Percentiles rank a stretch among this genome's conserved stretches.
These are phyloP conservation scores for Claviceps digitariae DNA, from an alignment of 2,329 filamentous ascomycete genomes.

Conservation along the genomic window DNA sequence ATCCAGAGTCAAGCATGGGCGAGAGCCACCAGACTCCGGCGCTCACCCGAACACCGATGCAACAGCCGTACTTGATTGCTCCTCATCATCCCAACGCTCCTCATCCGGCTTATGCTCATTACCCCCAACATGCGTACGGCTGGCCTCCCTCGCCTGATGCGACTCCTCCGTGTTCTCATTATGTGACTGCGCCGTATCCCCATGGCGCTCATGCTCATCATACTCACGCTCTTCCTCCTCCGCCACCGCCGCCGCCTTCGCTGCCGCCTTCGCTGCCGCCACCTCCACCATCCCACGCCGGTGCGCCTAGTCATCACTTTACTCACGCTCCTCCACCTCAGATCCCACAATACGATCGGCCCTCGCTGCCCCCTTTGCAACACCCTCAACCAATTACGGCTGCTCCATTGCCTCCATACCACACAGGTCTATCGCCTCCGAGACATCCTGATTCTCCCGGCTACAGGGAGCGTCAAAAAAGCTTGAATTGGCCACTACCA, in stretches of 20 bases:
- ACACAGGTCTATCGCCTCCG: constrained; percentile 22
- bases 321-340: constrained; percentile 5
- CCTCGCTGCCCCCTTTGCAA: constrained; percentile 24
- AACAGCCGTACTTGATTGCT: constrained; percentile 25
- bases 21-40: constrained; percentile 71
- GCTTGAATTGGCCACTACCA: constrained; percentile 30
- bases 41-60: constrained; percentile 63
- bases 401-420: constrained; percentile 16
- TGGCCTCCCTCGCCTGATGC: constrained; percentile 44
- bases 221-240: constrained; percentile 9
- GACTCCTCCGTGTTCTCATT: constrained; percentile 39
- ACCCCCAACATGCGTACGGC: constrained; percentile 30
- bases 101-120: constrained; percentile 25
- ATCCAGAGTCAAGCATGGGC: constrained; percentile 87
- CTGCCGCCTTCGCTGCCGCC: constrained; percentile 11
- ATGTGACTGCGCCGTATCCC: constrained; percentile 25
- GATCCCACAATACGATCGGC: constrained; percentile 18
- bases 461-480: constrained; percentile 30
- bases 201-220: constrained; percentile 12
- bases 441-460: constrained; percentile 28
- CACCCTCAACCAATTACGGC: constrained; percentile 13
- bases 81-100: constrained; percentile 18
- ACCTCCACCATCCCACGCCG: constrained; percentile 15
- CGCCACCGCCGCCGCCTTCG: constrained; percentile 9
- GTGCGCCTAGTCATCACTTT: constrained; percentile 16